Evolutionary conservation across 2,329 filamentous ascomycete species (phyloP).

Genomic region (Dissoconium aciculare): DNA sequence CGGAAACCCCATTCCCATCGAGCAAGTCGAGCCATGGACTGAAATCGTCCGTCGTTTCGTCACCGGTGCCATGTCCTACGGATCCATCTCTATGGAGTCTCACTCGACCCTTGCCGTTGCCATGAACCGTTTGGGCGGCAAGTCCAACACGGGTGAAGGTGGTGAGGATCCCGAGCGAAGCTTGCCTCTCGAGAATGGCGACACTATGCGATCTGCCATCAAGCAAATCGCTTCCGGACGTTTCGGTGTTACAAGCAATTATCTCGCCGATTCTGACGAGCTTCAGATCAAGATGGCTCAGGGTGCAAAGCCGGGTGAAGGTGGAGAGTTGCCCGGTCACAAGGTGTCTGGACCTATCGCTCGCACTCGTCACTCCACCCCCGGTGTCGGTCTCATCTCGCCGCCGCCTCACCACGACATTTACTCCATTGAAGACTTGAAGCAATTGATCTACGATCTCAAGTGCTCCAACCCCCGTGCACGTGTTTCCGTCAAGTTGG

Average conservation of each 20-base stretch:
- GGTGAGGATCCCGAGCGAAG: slow-evolving; percentile 90
- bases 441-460: slow-evolving; percentile 93
- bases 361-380: slow-evolving; percentile 86
- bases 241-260: slow-evolving; percentile 90
- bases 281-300: slow-evolving; percentile 99
- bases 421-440: slow-evolving; percentile 95
- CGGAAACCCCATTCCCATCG: slow-evolving; percentile 69
- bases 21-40: slow-evolving; percentile 96
- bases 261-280: slow-evolving; percentile 88
- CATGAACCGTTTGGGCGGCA: slow-evolving; percentile 92
- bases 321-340: slow-evolving; percentile 90
- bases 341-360: slow-evolving; percentile 93
- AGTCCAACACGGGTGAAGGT: slow-evolving; percentile 95
- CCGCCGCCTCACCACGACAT: slow-evolving; percentile 96
- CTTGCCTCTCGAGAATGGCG: slow-evolving; percentile 71
- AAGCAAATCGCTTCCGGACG: slow-evolving; percentile 94
- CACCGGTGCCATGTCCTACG: slow-evolving; percentile 96
- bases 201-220: slow-evolving; percentile 93
- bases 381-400: slow-evolving; percentile 89
- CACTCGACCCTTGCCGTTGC: slow-evolving; percentile 90
- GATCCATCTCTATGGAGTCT: slow-evolving; percentile 96
- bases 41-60: slow-evolving; percentile 94
- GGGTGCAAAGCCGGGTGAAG: slow-evolving; percentile 93
- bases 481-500: slow-evolving; percentile 89
- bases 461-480: slow-evolving; percentile 92